Base-by-base conservation (phyloP, 2,329 filamentous ascomycete genomes). In the Diaporthe velutina region DNA sequence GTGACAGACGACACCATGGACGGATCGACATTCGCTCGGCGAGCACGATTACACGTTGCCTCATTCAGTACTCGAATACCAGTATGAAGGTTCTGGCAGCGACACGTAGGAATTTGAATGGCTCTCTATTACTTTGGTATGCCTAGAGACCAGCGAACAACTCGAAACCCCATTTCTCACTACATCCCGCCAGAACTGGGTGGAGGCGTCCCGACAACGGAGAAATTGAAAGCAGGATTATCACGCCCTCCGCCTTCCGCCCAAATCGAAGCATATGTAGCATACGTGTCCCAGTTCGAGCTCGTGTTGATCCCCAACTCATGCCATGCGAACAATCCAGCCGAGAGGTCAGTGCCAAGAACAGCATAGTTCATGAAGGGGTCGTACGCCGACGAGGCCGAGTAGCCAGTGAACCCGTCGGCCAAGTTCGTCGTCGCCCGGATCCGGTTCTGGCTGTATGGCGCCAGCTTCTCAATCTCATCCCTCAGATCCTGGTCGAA, bases 351-450 rank as follows among this genome's bases (percentile, higher is more conserved):
- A 8, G 17, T 61, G 28, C 52, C 68, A 28, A 67, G 17, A 35
- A 52, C 42, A 48, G 13, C 54, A 17, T 88, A 90, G 78, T 90
- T 86, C 22, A 88, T 82, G 79, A 90, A 85, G 1, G 89, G 89
- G 74, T 89, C 87, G 75, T 81, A 82, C n/a, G 78, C 77, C 42
- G 78, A 58, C 10, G 77, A 81, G 4, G 81, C 80, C 7, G 80
- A 77, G 71, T 81, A 81, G 17, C 79, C 79, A 13, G 80, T 81
- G 72, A 79, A 82, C 70, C 74, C 57, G 68, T 83, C 82, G 2
- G 5, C 64, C 12, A 80, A 48, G 74, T 83, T 83, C 22, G 77
- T 70, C n/a, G 80, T 83, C 58, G 70, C 48, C 1, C 79, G 70
- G 77, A 82, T 82, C 71, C 71, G 78, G 74, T 86, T 86, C 33